Evolutionary conservation across 495 filamentous ascomycete species (phyloP).

Genomic region (Geoglossum glabrum): DNA sequence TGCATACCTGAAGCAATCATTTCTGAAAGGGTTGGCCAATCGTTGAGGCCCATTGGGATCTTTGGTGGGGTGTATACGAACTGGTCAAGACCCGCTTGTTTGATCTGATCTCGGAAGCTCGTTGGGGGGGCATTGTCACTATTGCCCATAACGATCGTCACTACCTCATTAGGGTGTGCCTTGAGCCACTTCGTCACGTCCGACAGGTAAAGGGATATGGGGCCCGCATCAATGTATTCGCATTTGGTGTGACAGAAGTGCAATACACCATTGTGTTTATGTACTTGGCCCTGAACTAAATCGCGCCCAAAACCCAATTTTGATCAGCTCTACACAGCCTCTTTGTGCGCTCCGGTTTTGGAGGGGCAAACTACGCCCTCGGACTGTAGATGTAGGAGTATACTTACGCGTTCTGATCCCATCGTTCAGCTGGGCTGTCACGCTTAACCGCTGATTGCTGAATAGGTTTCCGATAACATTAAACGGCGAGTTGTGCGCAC

Average conservation of each 20-base stretch:
- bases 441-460: constrained; percentile 53
- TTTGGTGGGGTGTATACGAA: constrained; percentile 53
- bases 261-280: constrained; percentile 40
- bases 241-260: constrained; percentile 61
- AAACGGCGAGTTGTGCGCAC: constrained; percentile 79
- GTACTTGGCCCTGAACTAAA: constrained; percentile 64
- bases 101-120: constrained; percentile 39
- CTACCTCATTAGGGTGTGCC: constrained; percentile 64
- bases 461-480: constrained; percentile 43
- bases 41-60: constrained; percentile 43
- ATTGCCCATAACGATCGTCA: constrained; percentile 82
- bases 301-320: too few species aligned
- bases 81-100: constrained; percentile 43
- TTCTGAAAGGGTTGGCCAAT: constrained; percentile 70
- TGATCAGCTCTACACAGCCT: too few species aligned
- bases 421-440: constrained; percentile 61
- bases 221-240: constrained; percentile 57
- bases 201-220: constrained; percentile 51
- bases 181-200: constrained; percentile 53
- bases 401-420: constrained; percentile 60
- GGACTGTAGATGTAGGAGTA: not conserved
- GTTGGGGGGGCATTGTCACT: constrained; percentile 42
- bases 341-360: too few species aligned
- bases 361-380: not conserved
- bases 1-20: constrained; percentile 38